Conservation (phyloP, 2,329 filamentous ascomycete genomes). For the Massarina eburnea region DNA sequence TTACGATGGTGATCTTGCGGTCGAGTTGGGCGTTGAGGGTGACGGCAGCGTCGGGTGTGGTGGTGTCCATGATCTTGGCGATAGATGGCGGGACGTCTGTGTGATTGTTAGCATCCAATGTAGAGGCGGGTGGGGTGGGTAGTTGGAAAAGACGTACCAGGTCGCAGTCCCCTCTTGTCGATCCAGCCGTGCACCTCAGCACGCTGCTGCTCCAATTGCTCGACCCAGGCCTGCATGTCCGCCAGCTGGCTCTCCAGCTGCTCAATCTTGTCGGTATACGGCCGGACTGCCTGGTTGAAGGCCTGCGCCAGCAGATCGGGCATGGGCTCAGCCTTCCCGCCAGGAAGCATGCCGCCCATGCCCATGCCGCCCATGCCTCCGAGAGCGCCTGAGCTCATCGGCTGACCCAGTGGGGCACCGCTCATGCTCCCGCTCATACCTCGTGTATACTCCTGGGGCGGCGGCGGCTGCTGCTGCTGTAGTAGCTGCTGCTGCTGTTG, state of each 20-base stretch:
- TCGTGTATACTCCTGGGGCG: conserved; percentile 10
- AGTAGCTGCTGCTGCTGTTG: not conserved
- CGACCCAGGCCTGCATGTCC: conserved; percentile 53
- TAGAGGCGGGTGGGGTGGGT: not conserved
- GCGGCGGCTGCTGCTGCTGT: not conserved
- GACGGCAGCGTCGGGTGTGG: conserved; percentile 51
- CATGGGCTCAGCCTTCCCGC: conserved; percentile 44
- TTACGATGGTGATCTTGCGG: conserved; percentile 60
- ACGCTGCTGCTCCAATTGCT: conserved; percentile 54
- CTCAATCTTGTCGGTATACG: conserved; percentile 57
- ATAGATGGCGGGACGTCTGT: conserved; percentile 56
- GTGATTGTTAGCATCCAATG: conserved; percentile 13
- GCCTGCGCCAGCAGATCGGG: conserved; percentile 55
- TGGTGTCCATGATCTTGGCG: conserved; percentile 55
- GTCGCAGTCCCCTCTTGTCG: conserved; percentile 56
- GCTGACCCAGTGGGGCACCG: conserved; percentile 23
- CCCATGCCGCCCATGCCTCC: conserved; percentile 18
- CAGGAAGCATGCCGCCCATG: conserved; percentile 18
- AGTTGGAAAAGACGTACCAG: conserved; percentile 44
- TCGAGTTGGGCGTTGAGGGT: conserved; percentile 59
- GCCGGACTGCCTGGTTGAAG: conserved; percentile 56
- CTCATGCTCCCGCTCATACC: conserved; percentile 6
- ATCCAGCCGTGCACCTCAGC: conserved; percentile 58
- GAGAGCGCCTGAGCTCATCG: conserved; percentile 2
- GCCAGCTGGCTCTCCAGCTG: conserved; percentile 54